Percentiles rank a stretch among this genome's conserved stretches.
phyloP scores from a whole-genome alignment of 768 basidiomycete species.

The Lentinula boryana region DNA sequence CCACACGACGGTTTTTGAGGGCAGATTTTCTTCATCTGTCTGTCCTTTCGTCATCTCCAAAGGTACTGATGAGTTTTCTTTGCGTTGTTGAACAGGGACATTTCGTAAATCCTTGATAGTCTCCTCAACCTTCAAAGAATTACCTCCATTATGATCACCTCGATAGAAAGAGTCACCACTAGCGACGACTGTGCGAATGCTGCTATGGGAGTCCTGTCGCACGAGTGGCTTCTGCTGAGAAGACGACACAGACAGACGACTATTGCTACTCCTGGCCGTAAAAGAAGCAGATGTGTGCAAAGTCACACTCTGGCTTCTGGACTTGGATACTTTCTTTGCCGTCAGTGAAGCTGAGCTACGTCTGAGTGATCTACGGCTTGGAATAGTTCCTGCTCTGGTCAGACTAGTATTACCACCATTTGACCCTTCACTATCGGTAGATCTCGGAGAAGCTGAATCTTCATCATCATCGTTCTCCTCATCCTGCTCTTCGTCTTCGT shows the following conservation, averaged over 20 bases:
- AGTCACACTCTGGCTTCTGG: slow-evolving; percentile 61
- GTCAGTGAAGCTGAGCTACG: slow-evolving; percentile 21
- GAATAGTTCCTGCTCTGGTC: slow-evolving; percentile 8
- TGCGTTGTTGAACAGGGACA: slow-evolving; percentile 14
- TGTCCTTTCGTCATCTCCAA: slow-evolving; percentile 23
- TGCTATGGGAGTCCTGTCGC: slow-evolving; percentile 56
- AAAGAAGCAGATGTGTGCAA: slow-evolving; percentile 18
- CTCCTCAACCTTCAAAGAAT: slow-evolving; percentile 18
- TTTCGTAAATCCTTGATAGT: slow-evolving; percentile 21
- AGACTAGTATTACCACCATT: background rate
- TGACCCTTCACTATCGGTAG: slow-evolving; percentile 56
- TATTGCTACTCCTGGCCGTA: slow-evolving; percentile 34
- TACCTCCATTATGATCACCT: slow-evolving; percentile 21
- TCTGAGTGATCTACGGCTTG: slow-evolving; percentile 25
- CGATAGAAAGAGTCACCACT: slow-evolving; percentile 33
- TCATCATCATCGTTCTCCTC: slow-evolving; percentile 36
- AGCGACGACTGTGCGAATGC: slow-evolving; percentile 66
- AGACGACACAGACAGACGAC: slow-evolving; percentile 29
- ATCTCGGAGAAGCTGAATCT: slow-evolving; percentile 59
- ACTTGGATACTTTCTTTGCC: slow-evolving; percentile 27
- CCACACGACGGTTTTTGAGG: background rate
- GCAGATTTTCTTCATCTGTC: slow-evolving; percentile 10
- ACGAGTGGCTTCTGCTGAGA: slow-evolving; percentile 18
- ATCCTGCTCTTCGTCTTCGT: slow-evolving; percentile 28
- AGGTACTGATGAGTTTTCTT: slow-evolving; percentile 22